Evolutionary conservation across 169 alveolate genomes (phyloP).

Genomic region (Blepharisma undulans): DNA sequence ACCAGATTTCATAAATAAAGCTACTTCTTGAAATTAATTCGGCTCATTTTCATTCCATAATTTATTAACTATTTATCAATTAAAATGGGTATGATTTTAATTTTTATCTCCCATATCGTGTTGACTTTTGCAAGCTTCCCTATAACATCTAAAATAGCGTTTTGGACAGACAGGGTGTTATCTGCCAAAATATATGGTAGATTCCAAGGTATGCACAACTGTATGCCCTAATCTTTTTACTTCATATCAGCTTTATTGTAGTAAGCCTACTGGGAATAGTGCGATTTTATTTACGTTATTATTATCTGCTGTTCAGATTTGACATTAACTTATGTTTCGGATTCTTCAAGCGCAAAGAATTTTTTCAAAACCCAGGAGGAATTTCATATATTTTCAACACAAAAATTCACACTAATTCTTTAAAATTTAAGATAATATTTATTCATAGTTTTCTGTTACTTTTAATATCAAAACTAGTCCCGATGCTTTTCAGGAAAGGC

Average conservation of each 20-base stretch:
- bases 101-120: neutral
- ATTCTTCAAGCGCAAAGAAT: neutral
- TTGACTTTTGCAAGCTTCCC: neutral
- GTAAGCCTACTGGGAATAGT: neutral
- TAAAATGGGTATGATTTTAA: no score
- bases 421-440: no score
- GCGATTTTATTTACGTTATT: neutral
- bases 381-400: neutral
- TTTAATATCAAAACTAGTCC: no score
- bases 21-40: no score
- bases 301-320: neutral
- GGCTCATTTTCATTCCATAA: no score
- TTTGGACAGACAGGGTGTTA: no score
- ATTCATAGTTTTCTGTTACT: no score
- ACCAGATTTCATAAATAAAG: no score
- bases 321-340: neutral
- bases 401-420: neutral
- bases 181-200: neutral
- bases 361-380: neutral
- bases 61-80: no score
- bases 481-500: no score
- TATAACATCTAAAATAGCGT: no score
- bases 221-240: neutral
- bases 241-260: neutral
- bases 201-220: neutral